A percentile compares a stretch with the other conserved stretches of the same genome.
phyloP scores from a whole-genome alignment of 495 filamentous ascomycete genomes.

The Aspergillus affinis region DNA sequence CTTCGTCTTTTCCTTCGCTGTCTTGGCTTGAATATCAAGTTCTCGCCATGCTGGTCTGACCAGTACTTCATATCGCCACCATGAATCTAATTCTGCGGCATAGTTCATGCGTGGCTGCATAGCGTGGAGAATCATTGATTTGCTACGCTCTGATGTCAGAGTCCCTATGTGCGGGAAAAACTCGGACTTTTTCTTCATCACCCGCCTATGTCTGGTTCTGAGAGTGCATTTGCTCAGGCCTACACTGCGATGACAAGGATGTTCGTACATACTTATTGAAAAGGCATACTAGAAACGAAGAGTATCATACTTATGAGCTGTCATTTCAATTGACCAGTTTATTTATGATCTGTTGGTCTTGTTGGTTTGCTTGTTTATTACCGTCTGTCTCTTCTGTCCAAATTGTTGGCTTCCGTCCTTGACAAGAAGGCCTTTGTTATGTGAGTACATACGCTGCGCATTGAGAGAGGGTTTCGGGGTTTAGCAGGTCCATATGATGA shows the following conservation, averaged over 20 bases:
- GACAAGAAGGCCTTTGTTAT: background rate
- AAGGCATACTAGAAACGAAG: background rate
- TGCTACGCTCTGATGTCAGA: too few relatives aligned
- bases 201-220: too few relatives aligned
- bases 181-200: too few relatives aligned
- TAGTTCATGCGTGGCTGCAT: background rate
- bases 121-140: too few relatives aligned
- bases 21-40: too few relatives aligned
- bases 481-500: background rate
- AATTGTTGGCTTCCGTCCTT: background rate
- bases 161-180: too few relatives aligned
- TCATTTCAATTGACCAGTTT: background rate
- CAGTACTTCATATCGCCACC: too few relatives aligned
- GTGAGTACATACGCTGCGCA: background rate
- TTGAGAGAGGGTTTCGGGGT: background rate
- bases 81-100: background rate
- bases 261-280: background rate
- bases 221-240: too few relatives aligned
- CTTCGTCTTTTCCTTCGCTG: conserved; percentile 8
- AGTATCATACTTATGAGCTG: background rate
- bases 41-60: too few relatives aligned
- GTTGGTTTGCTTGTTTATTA: background rate
- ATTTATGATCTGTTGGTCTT: background rate
- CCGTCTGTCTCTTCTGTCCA: background rate
- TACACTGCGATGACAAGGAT: too few relatives aligned